Evolutionary conservation across 129 eudicot species (phyloP).

Genomic region (Smallanthus sonchifolius): DNA sequence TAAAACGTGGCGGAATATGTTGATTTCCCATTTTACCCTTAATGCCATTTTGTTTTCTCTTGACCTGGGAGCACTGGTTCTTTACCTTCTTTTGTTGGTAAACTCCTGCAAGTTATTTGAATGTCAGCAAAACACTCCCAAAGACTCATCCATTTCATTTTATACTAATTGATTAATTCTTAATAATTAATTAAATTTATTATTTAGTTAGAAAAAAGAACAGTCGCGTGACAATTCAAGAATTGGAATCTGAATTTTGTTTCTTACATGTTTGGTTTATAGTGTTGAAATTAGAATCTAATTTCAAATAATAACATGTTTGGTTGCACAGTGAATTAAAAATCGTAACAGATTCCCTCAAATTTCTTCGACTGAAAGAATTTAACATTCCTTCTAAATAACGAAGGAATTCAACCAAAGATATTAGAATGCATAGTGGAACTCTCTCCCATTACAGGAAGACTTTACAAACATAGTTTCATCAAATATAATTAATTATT

Average conservation of each 20-base stretch:
- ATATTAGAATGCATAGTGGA: background rate
- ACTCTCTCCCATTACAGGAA: background rate
- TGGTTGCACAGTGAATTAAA: background rate
- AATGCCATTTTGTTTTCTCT: conserved; percentile 31
- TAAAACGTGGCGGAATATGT: background rate
- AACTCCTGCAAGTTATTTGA: conserved; percentile 16
- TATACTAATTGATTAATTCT: background rate
- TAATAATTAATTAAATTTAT: background rate
- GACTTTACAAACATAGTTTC: background rate
- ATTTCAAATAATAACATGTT: background rate
- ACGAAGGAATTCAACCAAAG: background rate
- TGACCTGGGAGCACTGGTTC: background rate
- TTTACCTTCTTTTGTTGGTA: conserved; percentile 9
- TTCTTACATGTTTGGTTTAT: background rate
- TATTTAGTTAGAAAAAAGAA: background rate
- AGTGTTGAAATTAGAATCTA: background rate
- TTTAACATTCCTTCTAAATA: background rate
- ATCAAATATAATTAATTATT: background rate
- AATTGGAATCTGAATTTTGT: background rate
- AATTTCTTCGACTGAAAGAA: background rate
- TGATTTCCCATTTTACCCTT: background rate
- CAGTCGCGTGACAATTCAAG: background rate
- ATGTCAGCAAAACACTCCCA: conserved; percentile 5
- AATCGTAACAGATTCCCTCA: background rate
- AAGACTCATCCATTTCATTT: background rate